Evolutionary conservation across 2,329 filamentous ascomycete species (phyloP), one percentile per base, ranked within the genome.

Genomic region (Penicillium olsonii): DNA sequence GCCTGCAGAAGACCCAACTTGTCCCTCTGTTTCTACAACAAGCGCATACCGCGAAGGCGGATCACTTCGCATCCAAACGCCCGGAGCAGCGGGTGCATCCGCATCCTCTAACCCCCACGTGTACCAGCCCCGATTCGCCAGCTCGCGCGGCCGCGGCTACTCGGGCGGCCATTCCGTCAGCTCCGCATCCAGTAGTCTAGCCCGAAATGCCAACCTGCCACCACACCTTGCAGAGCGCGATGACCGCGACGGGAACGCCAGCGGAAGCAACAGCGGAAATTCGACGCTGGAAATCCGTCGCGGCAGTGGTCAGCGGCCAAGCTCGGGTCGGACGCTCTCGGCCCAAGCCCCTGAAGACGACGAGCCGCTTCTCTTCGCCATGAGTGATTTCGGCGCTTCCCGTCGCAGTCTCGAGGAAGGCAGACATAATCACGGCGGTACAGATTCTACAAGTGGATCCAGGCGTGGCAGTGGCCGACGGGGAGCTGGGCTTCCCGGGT

Each of bases 381-480:
- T 76, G 73, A 76, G 73, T 48, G 73, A 76, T 44, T 73, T 75
- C 45, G 70, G 71, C 8, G 68, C 61, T 33, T 70, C 72, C 8
- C 64, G 73, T 33, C 68, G 73, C 42, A 75, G 73, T 47, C 56
- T 74, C 19, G 73, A 75, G 50, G 73, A 75, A 55, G 65, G 66
- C 27, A 57, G 68, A 26, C 63, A 67, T 39, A 68, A 63, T 40
- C 65, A 67, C 46, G 61, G 64, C 20, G 56, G 58, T 4, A 53
- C 55, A 15, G 68, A 68, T 41, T 62, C 64, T 3, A 56, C 54
- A 24, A 51, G 59, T 41, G 62, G 61, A 26, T 70, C 66, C 3
- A 57, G 70, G 37, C 66, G 69, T 38, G 69, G 68, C 7, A 71
- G 67, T 53, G 67, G 65, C 26, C 61, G 68, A 51, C 66, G 70